Percentiles rank a stretch among this genome's conserved stretches.
phyloP scores from a whole-genome alignment of 805 yeast species.

The Cyberlindnera maritima region DNA sequence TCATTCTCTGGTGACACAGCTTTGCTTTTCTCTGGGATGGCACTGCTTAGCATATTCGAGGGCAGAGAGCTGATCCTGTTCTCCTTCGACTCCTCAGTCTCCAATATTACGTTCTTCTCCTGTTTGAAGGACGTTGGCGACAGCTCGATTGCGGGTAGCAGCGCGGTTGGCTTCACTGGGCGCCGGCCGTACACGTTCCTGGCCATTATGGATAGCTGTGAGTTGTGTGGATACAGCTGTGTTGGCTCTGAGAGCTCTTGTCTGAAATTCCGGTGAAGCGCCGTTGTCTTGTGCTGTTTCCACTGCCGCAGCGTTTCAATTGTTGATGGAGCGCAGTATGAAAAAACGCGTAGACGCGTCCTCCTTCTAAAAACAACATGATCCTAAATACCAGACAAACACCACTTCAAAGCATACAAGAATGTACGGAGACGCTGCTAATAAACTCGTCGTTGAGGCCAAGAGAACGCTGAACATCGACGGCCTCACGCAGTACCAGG shows the following conservation, averaged over 20 bases:
- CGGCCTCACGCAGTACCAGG: constrained; percentile 65
- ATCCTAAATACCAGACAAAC: neutral
- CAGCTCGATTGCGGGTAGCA: constrained; percentile 3
- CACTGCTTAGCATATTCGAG: too few relatives aligned
- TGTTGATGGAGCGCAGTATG: neutral
- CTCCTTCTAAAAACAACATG: neutral
- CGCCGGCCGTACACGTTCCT: constrained; percentile 1
- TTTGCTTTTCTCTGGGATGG: too few relatives aligned
- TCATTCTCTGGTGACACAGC: too few relatives aligned
- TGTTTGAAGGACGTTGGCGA: constrained; percentile 5
- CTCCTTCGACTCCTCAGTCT: too few relatives aligned
- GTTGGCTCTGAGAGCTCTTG: too few relatives aligned
- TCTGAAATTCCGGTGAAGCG: neutral
- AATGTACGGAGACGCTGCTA: constrained; percentile 90
- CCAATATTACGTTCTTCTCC: too few relatives aligned
- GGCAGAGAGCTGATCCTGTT: too few relatives aligned
- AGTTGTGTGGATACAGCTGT: too few relatives aligned
- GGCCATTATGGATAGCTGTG: neutral
- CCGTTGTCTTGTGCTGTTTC: neutral
- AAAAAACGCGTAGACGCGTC: constrained; percentile 1
- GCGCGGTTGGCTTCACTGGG: neutral
- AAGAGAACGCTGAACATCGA: constrained; percentile 70
- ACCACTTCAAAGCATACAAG: neutral
- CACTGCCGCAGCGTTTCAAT: too few relatives aligned
- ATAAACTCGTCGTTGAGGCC: constrained; percentile 82